Evolutionary conservation across 768 basidiomycete species (phyloP).

Genomic region (Lenzites betulinus): DNA sequence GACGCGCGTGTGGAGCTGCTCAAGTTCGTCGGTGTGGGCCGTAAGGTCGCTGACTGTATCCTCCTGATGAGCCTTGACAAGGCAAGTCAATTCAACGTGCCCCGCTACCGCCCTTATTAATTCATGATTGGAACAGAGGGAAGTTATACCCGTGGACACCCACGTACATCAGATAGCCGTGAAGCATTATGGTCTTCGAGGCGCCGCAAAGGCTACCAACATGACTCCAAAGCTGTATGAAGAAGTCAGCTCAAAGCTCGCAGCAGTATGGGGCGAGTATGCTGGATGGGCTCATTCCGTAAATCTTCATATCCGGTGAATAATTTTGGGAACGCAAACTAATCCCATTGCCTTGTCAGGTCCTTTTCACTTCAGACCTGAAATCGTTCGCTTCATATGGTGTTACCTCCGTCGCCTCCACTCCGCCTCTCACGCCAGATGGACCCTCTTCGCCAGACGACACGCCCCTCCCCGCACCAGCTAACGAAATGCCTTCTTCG

Average conservation of each 20-base stretch:
- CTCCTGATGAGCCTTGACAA: conserved; percentile 92
- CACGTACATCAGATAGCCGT: conserved; percentile 90
- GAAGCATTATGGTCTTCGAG: conserved; percentile 73
- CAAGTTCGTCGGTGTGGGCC: conserved; percentile 86
- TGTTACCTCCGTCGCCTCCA: conserved; percentile 21
- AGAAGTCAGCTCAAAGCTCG: conserved; percentile 62
- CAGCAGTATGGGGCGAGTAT: conserved; percentile 74
- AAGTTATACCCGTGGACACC: conserved; percentile 93
- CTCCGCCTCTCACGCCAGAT: conserved; percentile 11
- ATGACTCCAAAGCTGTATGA: conserved; percentile 83
- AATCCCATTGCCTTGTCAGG: conserved; percentile 22
- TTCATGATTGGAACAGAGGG: conserved; percentile 49
- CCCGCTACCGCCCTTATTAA: not conserved
- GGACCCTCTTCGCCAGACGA: not conserved
- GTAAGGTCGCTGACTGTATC: conserved; percentile 96
- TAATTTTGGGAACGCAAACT: not conserved
- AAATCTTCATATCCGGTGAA: conserved; percentile 23
- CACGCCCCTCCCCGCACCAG: conserved; percentile 2
- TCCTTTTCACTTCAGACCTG: conserved; percentile 42
- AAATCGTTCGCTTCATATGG: conserved; percentile 39
- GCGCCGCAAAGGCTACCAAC: conserved; percentile 45
- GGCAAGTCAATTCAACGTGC: conserved; percentile 43
- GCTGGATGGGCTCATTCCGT: conserved; percentile 94
- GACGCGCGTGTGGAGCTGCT: conserved; percentile 76
- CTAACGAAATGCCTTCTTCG: not conserved